Evolutionary conservation across 345 rosid genomes (phyloP).

Genomic region (Lepidium sativum): DNA sequence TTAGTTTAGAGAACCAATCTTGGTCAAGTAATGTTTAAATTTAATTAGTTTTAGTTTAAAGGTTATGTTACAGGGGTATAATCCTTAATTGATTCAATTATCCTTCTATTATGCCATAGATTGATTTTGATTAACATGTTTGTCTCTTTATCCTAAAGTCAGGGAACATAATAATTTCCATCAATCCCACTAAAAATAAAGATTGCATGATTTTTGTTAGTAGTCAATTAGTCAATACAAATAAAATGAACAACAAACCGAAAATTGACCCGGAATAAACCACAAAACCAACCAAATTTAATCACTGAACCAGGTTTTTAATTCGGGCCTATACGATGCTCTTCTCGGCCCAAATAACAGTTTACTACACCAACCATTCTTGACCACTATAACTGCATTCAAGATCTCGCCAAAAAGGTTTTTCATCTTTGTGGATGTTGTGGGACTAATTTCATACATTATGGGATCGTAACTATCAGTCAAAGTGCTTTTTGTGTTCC

Average conservation of each 20-base stretch:
- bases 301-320: neutral
- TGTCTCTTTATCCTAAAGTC: neutral
- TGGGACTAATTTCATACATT: neutral
- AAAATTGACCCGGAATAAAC: neutral
- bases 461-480: neutral
- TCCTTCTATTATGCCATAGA: constrained; percentile 25
- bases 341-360: no score
- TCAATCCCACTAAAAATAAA: neutral
- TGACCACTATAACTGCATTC: neutral
- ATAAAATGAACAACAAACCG: no score
- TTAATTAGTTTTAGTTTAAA: no score
- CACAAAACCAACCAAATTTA: neutral
- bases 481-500: neutral
- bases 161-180: constrained; percentile 22
- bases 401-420: neutral
- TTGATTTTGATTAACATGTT: constrained; percentile 3
- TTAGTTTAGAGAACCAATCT: no score
- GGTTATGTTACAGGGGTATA: no score
- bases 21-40: no score
- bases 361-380: neutral
- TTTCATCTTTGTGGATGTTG: neutral
- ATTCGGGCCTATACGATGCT: neutral
- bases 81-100: constrained; percentile 9
- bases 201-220: no score
- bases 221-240: no score